A percentile compares a stretch with the other conserved stretches of the same genome.
Conservation (phyloP, 129 eudicot species). For the Deinandra increscens region DNA sequence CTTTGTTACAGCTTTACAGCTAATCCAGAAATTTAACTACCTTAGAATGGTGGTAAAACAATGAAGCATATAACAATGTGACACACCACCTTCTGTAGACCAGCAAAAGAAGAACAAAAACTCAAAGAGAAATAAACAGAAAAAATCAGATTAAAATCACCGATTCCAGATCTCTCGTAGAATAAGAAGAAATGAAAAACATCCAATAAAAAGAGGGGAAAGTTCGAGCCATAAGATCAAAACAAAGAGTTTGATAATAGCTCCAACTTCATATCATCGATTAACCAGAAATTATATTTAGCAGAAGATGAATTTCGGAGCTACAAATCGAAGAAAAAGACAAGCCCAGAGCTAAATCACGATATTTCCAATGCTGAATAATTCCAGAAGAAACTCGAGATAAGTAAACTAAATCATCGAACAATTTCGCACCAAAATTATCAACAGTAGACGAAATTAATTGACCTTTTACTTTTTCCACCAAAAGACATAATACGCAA, state of each 20-base stretch:
- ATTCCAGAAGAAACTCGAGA: slow-evolving; percentile 2
- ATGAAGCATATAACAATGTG: not conserved
- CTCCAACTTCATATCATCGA: not conserved
- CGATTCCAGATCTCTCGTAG: slow-evolving; percentile 9
- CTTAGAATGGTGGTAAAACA: not conserved
- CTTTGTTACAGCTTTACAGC: slow-evolving; percentile 4
- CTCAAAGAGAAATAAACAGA: not conserved
- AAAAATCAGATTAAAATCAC: not conserved
- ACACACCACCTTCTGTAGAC: too few species aligned
- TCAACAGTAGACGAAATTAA: slow-evolving; percentile 22
- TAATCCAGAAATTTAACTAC: not conserved
- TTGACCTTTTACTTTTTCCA: slow-evolving; percentile 27
- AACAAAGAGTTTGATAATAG: not conserved
- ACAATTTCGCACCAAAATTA: slow-evolving; percentile 18
- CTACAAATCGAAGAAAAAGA: slow-evolving; percentile 16
- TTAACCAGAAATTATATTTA: not conserved
- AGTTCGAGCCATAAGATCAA: not conserved
- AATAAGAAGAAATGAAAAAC: not conserved
- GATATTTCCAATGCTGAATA: not conserved
- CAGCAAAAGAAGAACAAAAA: slow-evolving; percentile 10
- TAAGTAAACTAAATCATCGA: slow-evolving; percentile 2
- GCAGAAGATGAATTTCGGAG: slow-evolving; percentile 10
- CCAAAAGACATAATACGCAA: slow-evolving; percentile 22
- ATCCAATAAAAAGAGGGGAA: not conserved
- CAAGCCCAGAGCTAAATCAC: not conserved